Conservation (phyloP, 108 stramenopile species). For the Cyclotella kingstonii region DNA sequence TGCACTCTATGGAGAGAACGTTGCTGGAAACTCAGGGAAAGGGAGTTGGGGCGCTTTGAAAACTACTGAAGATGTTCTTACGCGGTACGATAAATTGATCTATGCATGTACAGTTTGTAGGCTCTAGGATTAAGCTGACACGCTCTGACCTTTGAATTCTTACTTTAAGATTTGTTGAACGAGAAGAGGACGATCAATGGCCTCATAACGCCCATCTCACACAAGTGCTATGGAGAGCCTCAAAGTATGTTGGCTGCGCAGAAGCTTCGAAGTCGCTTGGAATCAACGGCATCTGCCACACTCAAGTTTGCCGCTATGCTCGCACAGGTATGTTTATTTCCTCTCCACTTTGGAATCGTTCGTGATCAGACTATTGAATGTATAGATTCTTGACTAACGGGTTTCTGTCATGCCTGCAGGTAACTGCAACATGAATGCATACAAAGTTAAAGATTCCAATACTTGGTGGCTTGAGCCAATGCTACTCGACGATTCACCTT, state of each 20-base stretch:
- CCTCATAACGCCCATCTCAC: slow-evolving; percentile 42
- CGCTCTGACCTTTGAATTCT: not conserved
- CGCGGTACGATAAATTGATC: not conserved
- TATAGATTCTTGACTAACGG: not conserved
- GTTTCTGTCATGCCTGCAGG: not conserved
- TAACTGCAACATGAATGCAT: slow-evolving; percentile 14
- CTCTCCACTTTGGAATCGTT: not conserved
- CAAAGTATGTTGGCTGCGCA: slow-evolving; percentile 43
- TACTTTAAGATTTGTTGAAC: slow-evolving; percentile 22
- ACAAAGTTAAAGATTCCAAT: not conserved
- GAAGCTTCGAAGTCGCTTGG: slow-evolving; percentile 31
- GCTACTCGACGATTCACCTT: slow-evolving; percentile 24
- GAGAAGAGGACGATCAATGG: slow-evolving; percentile 13
- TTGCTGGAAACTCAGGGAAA: slow-evolving; percentile 27
- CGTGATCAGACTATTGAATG: not conserved
- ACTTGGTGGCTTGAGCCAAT: slow-evolving; percentile 46
- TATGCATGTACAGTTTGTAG: not conserved
- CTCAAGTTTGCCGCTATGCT: slow-evolving; percentile 42
- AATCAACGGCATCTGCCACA: slow-evolving; percentile 23
- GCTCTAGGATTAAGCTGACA: not conserved
- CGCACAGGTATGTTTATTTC: slow-evolving; percentile 14
- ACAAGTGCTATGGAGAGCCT: slow-evolving; percentile 38
- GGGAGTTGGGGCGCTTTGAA: slow-evolving; percentile 17
- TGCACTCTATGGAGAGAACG: slow-evolving; percentile 33
- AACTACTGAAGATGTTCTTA: slow-evolving; percentile 26